Conservation (phyloP, 257 asterid species). For the Petunia secreta region DNA sequence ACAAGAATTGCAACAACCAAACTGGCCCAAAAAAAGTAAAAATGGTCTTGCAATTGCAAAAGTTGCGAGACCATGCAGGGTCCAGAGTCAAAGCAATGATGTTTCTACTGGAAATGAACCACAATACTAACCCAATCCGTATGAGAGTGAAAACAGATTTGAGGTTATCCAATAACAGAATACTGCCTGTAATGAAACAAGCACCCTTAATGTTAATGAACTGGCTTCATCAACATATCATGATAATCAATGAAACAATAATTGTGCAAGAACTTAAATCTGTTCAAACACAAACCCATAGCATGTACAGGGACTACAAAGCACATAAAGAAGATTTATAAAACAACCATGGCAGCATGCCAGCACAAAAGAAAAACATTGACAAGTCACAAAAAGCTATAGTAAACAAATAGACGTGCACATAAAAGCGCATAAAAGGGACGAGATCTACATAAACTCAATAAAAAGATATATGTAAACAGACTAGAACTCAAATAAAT, state of each 20-base stretch:
- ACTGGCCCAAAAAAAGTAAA: not conserved
- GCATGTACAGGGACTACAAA: not conserved
- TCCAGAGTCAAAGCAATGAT: no score
- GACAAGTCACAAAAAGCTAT: constrained; percentile 6
- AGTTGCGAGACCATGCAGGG: no score
- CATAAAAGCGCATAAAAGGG: not conserved
- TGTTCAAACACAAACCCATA: not conserved
- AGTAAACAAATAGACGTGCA: not conserved
- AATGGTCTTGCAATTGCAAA: no score
- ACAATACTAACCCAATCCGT: constrained; percentile 65
- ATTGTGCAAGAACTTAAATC: not conserved
- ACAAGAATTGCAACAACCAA: not conserved
- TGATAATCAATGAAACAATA: not conserved
- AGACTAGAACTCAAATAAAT: not conserved
- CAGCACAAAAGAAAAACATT: not conserved
- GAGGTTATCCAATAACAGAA: constrained; percentile 94
- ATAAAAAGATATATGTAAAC: not conserved
- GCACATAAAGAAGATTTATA: constrained; percentile 2
- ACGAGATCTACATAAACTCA: not conserved
- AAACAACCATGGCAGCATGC: not conserved
- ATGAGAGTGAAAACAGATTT: constrained; percentile 77
- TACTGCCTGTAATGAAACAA: constrained; percentile 62
- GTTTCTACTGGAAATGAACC: constrained; percentile 2
- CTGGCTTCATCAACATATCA: not conserved
- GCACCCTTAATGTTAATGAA: not conserved